phyloP scores from a whole-genome alignment of 176 grass and related monocot genomes.

The Paspalum notatum region DNA sequence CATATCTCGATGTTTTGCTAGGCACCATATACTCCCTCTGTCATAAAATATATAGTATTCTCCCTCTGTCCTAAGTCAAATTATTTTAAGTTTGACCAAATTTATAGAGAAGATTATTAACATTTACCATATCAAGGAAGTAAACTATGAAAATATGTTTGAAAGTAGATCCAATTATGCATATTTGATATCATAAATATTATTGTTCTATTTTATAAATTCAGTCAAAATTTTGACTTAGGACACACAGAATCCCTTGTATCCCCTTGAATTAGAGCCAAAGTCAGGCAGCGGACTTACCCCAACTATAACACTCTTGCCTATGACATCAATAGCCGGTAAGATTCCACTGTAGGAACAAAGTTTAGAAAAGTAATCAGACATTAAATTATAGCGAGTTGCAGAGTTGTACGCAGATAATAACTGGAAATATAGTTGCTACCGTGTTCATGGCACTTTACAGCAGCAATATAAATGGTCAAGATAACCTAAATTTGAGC shows the following conservation, averaged over 20 bases:
- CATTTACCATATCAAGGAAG: no score
- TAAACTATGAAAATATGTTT: no score
- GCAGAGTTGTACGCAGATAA: background rate
- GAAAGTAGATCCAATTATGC: no score
- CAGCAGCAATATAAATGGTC: constrained; percentile 14
- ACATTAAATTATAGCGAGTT: constrained; percentile 11
- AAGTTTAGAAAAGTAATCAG: constrained; percentile 11
- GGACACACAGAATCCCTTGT: no score
- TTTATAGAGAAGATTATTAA: no score
- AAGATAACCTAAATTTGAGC: background rate
- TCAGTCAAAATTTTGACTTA: no score
- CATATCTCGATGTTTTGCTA: constrained; percentile 4
- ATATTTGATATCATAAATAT: no score
- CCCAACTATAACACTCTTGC: constrained; percentile 71
- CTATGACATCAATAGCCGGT: constrained; percentile 81
- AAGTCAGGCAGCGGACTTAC: constrained; percentile 48
- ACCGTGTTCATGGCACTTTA: background rate
- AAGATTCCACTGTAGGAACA: constrained; percentile 81
- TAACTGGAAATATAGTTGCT: constrained; percentile 3
- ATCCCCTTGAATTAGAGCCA: background rate
- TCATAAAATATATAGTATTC: no score
- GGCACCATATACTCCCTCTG: background rate
- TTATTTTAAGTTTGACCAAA: no score
- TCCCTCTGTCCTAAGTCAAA: no score
- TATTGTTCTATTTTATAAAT: no score